Percentiles rank a stretch among this genome's conserved stretches.
These are phyloP conservation scores for Sclerospora graminicola DNA, from an alignment of 352 stramenopile genomes.

Conservation along the genomic window DNA sequence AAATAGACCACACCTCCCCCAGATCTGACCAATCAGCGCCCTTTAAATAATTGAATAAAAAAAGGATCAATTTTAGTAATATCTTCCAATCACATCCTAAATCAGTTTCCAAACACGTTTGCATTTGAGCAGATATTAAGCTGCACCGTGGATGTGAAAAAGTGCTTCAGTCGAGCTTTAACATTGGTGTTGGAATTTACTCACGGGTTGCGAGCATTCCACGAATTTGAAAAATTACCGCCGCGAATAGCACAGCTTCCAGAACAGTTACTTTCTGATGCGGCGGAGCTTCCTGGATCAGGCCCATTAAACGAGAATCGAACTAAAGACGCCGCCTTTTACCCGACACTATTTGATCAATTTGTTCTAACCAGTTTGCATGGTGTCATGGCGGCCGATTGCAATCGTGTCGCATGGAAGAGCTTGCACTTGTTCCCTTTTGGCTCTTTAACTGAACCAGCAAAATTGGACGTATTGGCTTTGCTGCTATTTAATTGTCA, in stretches of 20 bases:
- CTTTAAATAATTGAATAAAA: too few species aligned
- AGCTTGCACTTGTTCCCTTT: slow-evolving; percentile 66
- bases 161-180: slow-evolving; percentile 63
- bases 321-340: slow-evolving; percentile 31
- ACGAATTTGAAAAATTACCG: slow-evolving; percentile 78
- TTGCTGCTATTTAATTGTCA: slow-evolving; percentile 66
- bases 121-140: slow-evolving; percentile 67
- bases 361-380: slow-evolving; percentile 76
- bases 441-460: slow-evolving; percentile 48
- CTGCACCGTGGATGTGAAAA: slow-evolving; percentile 64
- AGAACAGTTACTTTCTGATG: slow-evolving; percentile 47
- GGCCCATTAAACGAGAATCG: slow-evolving; percentile 2
- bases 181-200: slow-evolving; percentile 71
- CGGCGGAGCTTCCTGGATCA: slow-evolving; percentile 40
- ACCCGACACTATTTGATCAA: slow-evolving; percentile 78
- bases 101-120: slow-evolving; percentile 81
- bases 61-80: too few species aligned
- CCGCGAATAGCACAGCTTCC: slow-evolving; percentile 58
- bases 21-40: too few species aligned
- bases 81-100: too few species aligned
- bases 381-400: slow-evolving; percentile 55
- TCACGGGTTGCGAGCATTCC: slow-evolving; percentile 51
- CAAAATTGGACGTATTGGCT: slow-evolving; percentile 76
- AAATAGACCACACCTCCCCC: too few species aligned
- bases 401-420: slow-evolving; percentile 73